Conservation (phyloP, 78 protist species). For the Dictyostelium intermedium region DNA sequence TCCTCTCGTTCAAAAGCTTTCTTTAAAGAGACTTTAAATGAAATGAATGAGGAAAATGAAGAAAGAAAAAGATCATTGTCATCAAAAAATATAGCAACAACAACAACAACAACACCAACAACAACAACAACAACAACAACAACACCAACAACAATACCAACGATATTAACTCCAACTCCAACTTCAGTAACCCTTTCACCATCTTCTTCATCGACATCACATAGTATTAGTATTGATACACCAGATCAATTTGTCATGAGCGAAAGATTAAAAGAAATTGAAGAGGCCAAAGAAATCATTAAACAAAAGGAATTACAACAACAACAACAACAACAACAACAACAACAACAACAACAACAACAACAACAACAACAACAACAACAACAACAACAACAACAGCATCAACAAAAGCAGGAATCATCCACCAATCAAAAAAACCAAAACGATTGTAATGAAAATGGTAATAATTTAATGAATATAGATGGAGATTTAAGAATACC, state of each 20-base stretch:
- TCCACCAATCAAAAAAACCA: background rate
- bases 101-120: background rate
- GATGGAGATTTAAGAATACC: background rate
- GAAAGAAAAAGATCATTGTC: background rate
- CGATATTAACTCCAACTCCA: background rate
- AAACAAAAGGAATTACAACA: background rate
- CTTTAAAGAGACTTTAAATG: background rate
- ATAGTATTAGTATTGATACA: background rate
- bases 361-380: background rate
- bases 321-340: background rate
- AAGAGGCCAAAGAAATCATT: background rate
- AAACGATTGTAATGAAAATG: background rate
- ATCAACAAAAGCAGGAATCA: too few relatives aligned
- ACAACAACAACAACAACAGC: too few relatives aligned
- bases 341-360: background rate
- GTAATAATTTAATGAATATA: background rate
- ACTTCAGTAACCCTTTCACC: background rate
- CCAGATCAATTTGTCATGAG: background rate
- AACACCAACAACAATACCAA: too few relatives aligned
- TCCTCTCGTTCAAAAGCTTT: background rate
- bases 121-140: too few relatives aligned
- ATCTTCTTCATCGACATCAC: background rate
- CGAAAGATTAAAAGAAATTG: constrained; percentile 5
- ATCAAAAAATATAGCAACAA: background rate
- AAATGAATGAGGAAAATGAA: background rate